Conservation (phyloP, 2,329 filamentous ascomycete species). For the Cordyceps farinosa region DNA sequence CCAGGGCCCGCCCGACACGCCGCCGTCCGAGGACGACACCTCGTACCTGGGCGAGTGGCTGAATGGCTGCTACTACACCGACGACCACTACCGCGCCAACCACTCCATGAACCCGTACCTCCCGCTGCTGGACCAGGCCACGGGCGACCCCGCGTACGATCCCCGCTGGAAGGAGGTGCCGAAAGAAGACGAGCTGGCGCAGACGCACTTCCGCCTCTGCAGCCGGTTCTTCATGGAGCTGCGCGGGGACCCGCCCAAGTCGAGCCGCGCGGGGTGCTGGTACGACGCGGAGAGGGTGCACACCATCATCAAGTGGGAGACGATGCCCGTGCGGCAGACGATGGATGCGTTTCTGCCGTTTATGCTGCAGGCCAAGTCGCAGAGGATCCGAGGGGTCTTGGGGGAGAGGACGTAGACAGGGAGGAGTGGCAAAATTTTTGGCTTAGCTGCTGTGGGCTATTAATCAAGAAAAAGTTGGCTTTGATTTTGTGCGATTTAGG, state of each 20-base stretch:
- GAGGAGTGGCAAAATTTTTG: too few species aligned
- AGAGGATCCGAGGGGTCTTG: not conserved
- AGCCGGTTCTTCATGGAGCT: constrained; percentile 18
- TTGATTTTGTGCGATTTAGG: not conserved
- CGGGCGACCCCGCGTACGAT: not conserved
- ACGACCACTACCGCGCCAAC: constrained; percentile 12
- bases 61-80: constrained; percentile 14
- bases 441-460: not conserved
- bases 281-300: constrained; percentile 19
- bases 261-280: constrained; percentile 16
- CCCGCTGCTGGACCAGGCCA: not conserved
- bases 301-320: constrained; percentile 6
- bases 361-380: constrained; percentile 16
- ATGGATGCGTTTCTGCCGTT: constrained; percentile 19
- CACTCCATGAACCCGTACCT: constrained; percentile 6
- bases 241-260: constrained; percentile 9
- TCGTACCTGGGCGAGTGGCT: constrained; percentile 15
- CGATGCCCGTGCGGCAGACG: constrained; percentile 1
- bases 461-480: not conserved
- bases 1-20: constrained; percentile 15
- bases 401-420: too few species aligned
- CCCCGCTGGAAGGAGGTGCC: constrained; percentile 12
- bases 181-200: constrained; percentile 1
- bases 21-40: constrained; percentile 9
- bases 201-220: constrained; percentile 10